Conservation (phyloP, 1,139 yeast genomes). For the Sugiyamaella japonica region DNA sequence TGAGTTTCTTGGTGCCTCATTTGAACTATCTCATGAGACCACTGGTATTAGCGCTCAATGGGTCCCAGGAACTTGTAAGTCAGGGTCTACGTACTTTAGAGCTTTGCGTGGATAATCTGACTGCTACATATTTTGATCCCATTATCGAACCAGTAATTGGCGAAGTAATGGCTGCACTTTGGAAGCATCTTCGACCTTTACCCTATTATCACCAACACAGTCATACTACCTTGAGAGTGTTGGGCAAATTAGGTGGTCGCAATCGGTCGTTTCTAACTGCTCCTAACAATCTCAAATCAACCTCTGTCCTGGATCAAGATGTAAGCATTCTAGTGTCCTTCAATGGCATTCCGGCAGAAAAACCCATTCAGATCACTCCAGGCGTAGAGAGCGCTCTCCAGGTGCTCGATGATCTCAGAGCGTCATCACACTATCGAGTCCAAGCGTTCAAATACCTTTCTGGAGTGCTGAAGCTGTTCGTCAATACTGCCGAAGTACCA, state of each 20-base stretch:
- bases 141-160: slow-evolving; percentile 93
- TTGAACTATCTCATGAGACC: slow-evolving; percentile 86
- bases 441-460: slow-evolving; percentile 77
- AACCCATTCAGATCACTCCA: slow-evolving; percentile 77
- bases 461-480: slow-evolving; percentile 64
- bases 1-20: slow-evolving; percentile 92
- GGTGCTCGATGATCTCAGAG: slow-evolving; percentile 65
- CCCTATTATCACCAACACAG: slow-evolving; percentile 92
- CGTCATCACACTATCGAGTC: slow-evolving; percentile 64
- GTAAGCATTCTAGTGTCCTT: slow-evolving; percentile 66
- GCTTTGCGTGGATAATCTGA: slow-evolving; percentile 92
- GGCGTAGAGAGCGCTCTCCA: slow-evolving; percentile 72
- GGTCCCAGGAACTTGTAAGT: slow-evolving; percentile 85
- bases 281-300: slow-evolving; percentile 60
- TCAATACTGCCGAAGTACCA: slow-evolving; percentile 67
- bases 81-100: slow-evolving; percentile 95
- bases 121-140: slow-evolving; percentile 96
- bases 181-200: slow-evolving; percentile 87
- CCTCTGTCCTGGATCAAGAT: slow-evolving; percentile 64
- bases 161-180: slow-evolving; percentile 88
- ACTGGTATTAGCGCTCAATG: slow-evolving; percentile 83
- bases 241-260: slow-evolving; percentile 96
- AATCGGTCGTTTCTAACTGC: slow-evolving; percentile 82
- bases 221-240: slow-evolving; percentile 87
- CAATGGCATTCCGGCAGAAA: slow-evolving; percentile 62